These are phyloP conservation scores for Osmanthus fragrans DNA, from an alignment of 257 asterid genomes.

Conservation along the genomic window DNA sequence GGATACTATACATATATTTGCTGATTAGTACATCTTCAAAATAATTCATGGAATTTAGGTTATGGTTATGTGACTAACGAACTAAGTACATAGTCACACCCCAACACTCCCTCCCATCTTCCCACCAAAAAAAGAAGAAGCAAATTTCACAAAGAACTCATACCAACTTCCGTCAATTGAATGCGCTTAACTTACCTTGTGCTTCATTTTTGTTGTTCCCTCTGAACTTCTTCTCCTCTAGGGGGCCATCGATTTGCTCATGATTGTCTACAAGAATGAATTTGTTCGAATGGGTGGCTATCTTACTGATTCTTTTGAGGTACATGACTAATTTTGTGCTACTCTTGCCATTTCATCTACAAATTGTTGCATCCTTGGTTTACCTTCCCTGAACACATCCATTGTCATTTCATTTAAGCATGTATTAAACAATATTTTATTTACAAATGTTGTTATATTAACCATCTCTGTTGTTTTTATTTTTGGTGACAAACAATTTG, in stretches of 20 bases:
- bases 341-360: background rate
- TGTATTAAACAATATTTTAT: background rate
- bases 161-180: background rate
- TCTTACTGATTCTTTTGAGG: constrained; percentile 58
- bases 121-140: background rate
- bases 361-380: background rate
- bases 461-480: background rate
- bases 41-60: background rate
- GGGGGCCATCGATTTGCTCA: constrained; percentile 69
- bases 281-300: constrained; percentile 63
- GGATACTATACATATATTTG: constrained; percentile 23
- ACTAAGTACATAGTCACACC: constrained; percentile 6
- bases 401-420: background rate
- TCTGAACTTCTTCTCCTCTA: constrained; percentile 25
- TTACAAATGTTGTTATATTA: background rate
- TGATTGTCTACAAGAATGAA: constrained; percentile 55
- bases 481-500: background rate
- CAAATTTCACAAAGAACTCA: background rate
- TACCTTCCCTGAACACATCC: background rate
- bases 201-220: constrained; percentile 2
- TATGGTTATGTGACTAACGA: background rate
- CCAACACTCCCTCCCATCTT: constrained; percentile 4
- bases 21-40: constrained; percentile 14
- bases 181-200: background rate
- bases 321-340: constrained; percentile 11